A percentile compares a stretch with the other conserved stretches of the same genome.
These are phyloP conservation scores for Calocybe cyanea DNA, from an alignment of 768 basidiomycete species.

Conservation along the genomic window DNA sequence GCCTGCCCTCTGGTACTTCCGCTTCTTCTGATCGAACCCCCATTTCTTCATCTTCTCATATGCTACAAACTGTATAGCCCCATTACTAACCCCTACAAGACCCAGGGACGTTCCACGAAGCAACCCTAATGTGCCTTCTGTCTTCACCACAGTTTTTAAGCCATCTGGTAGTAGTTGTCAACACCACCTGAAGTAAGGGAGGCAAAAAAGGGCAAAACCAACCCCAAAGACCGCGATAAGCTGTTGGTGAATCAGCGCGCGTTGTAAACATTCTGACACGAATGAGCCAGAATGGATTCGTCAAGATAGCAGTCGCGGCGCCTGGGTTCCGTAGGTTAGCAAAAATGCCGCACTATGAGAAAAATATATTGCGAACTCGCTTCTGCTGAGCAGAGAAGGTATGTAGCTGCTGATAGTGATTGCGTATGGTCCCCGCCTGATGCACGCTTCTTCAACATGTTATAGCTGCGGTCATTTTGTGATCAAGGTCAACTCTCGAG, in stretches of 20 bases:
- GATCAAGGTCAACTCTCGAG: slow-evolving; percentile 3
- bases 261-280: slow-evolving; percentile 97
- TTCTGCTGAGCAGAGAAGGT: slow-evolving; percentile 89
- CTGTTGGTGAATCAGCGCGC: slow-evolving; percentile 52
- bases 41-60: slow-evolving; percentile 96
- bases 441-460: slow-evolving; percentile 85
- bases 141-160: slow-evolving; percentile 59
- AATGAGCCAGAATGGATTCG: slow-evolving; percentile 97
- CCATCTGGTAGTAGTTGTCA: slow-evolving; percentile 43
- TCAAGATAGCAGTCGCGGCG: slow-evolving; percentile 88
- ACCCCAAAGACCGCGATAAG: slow-evolving; percentile 84
- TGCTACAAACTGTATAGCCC: slow-evolving; percentile 91
- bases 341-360: slow-evolving; percentile 9
- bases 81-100: slow-evolving; percentile 89
- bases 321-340: slow-evolving; percentile 45
- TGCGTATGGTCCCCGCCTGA: slow-evolving; percentile 61
- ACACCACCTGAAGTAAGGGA: not conserved
- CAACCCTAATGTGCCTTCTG: slow-evolving; percentile 77
- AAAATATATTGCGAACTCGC: slow-evolving; percentile 71
- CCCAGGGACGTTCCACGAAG: slow-evolving; percentile 88
- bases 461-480: slow-evolving; percentile 59
- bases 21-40: slow-evolving; percentile 77
- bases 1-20: slow-evolving; percentile 56
- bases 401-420: slow-evolving; percentile 70
- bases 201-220: slow-evolving; percentile 22